Evolutionary conservation across 2,329 filamentous ascomycete species (phyloP), one percentile per base, ranked within the genome.

Genomic region (Phaeoacremonium minimum): DNA sequence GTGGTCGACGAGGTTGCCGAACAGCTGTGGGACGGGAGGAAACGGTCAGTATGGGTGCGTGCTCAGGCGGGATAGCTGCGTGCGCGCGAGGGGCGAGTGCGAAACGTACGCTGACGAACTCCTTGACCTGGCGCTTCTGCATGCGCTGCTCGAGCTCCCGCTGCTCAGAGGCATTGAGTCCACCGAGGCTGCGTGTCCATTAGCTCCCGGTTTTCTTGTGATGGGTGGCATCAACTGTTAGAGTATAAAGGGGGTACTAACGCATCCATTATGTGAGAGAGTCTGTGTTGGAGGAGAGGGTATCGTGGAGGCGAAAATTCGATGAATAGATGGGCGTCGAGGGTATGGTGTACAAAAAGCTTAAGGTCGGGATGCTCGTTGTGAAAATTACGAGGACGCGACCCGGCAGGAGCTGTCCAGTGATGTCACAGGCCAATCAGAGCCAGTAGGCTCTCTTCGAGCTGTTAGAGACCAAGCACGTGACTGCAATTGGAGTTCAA

Each of bases 91-190:
- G 9, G 13, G 15, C n/a, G 7, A 22, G 7, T n/a, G 31, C 16
- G 8, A 2, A 5, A 74, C 87, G 52, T 76, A 97, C 93, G 55
- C 80, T 86, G 84, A 97, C 95, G 61, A 98, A 97, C 62, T 97
- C 91, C 72, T 95, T 95, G 76, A 98, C 87, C 70, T 98, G 93
- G 69, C 93, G 94, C 70, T 87, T 86, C 73, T 97, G 89, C 80
- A 98, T 90, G 66, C 93, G 88, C 69, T 80, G 70, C 67, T 95
- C 85, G 60, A 98, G 85, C 75, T 93, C 87, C 69, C 87, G 86
- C 73, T 94, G 87, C 75, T 97, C 91, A 54, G 80, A 64, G 54
- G 75, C 61, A 51, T 78, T 87, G 60, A 95, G 84, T 61, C 73
- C 36, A 32, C 42, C 41, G 19, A 43, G 29, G 35, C 41, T 44